Conservation (phyloP, 164 flowering plant species). For the Stephania japonica region DNA sequence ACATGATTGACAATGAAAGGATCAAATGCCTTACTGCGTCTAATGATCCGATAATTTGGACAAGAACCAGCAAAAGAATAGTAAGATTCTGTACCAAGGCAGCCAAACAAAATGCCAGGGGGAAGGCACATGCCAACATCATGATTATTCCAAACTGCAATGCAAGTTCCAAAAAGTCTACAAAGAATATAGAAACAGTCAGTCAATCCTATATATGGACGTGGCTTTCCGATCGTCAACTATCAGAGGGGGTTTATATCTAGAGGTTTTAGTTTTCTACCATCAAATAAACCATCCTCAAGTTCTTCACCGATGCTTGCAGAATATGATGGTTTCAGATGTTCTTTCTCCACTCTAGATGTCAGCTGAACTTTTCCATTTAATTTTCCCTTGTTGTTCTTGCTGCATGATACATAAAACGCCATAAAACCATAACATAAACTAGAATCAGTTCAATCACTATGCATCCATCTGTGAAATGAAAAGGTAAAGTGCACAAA, state of each 20-base stretch:
- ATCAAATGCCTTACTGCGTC: not conserved
- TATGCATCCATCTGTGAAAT: not conserved
- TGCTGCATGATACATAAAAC: constrained; percentile 31
- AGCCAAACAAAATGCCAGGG: constrained; percentile 75
- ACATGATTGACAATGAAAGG: constrained; percentile 1
- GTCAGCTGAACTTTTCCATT: constrained; percentile 43
- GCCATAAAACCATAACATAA: not conserved
- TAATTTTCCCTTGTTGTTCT: constrained; percentile 50
- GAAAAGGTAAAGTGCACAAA: not conserved
- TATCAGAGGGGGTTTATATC: not conserved
- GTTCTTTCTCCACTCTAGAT: constrained; percentile 88
- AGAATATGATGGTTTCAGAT: constrained; percentile 69
- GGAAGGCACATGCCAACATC: constrained; percentile 99
- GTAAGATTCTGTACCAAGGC: constrained; percentile 44
- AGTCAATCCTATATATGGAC: not conserved
- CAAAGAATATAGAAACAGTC: constrained; percentile 12
- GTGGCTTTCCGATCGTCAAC: not conserved
- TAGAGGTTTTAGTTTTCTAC: constrained; percentile 30
- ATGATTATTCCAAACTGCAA: constrained; percentile 96
- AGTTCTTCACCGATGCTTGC: constrained; percentile 83
- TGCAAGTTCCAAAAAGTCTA: constrained; percentile 84
- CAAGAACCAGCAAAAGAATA: not conserved
- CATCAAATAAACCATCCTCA: constrained; percentile 98
- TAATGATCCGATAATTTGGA: not conserved
- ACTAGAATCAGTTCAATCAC: not conserved